phyloP scores from a whole-genome alignment of 139 green algal species.

The Chlamydomonas schloesseri region DNA sequence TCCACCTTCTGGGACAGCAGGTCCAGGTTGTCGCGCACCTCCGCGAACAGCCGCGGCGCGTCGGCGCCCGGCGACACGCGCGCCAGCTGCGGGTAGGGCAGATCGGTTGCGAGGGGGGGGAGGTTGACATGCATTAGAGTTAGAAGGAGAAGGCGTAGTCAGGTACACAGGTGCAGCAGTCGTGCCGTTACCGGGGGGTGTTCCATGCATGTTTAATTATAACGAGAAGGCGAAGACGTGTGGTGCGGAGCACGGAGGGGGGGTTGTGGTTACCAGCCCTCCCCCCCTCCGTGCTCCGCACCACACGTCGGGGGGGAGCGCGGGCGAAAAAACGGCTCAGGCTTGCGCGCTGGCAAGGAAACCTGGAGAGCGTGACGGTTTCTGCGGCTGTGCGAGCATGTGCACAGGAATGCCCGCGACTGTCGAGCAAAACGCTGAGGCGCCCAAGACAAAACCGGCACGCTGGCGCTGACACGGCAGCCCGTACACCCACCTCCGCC shows the following conservation, averaged over 20 bases:
- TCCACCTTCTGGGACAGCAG: slow-evolving; percentile 5
- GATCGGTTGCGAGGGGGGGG: background rate
- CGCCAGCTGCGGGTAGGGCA: background rate
- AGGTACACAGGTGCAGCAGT: too few species aligned
- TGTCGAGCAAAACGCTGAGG: too few species aligned
- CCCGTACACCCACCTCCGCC: slow-evolving; percentile 6
- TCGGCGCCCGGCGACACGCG: slow-evolving; percentile 15
- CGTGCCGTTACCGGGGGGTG: background rate
- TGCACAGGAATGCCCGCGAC: too few species aligned
- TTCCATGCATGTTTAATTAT: background rate
- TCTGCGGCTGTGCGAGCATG: too few species aligned
- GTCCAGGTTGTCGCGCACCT: slow-evolving; percentile 4
- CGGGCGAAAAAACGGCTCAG: too few species aligned
- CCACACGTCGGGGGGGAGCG: too few species aligned
- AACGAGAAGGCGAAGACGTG: background rate
- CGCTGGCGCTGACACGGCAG: too few species aligned
- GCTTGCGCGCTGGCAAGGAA: too few species aligned
- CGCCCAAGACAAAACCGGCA: background rate
- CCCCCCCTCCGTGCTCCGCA: too few species aligned
- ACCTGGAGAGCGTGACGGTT: too few species aligned
- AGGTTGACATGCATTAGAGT: background rate
- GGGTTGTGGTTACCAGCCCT: too few species aligned
- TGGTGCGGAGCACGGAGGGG: background rate
- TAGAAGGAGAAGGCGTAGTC: too few species aligned
- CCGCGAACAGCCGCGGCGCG: background rate